These are phyloP conservation scores for Mycena galopus DNA, from an alignment of 768 basidiomycete species.

Conservation along the genomic window DNA sequence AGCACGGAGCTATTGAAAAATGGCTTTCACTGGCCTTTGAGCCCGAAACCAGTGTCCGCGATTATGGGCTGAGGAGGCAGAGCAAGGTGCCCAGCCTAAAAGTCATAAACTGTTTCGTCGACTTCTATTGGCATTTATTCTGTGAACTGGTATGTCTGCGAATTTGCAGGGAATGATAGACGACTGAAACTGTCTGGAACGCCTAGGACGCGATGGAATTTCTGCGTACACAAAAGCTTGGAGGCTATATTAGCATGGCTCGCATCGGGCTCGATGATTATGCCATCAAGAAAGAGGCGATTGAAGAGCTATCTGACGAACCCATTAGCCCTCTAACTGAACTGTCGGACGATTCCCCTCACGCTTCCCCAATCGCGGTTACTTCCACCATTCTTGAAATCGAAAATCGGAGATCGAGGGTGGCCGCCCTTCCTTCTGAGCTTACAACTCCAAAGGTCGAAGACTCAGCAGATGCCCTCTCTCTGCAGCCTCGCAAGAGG, in stretches of 20 bases:
- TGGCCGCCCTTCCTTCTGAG: background rate
- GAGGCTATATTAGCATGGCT: background rate
- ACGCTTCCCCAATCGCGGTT: background rate
- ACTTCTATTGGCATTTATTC: slow-evolving; percentile 39
- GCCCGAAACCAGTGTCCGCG: background rate
- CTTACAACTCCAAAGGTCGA: background rate
- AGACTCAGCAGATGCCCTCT: background rate
- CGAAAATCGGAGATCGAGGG: background rate
- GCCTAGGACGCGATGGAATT: slow-evolving; percentile 3
- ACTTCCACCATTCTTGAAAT: background rate
- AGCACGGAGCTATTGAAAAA: slow-evolving; percentile 1
- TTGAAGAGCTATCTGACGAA: background rate
- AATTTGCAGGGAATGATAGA: too few species aligned
- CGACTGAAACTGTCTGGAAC: background rate
- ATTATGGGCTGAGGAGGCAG: background rate
- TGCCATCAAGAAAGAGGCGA: background rate
- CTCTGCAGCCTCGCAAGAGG: background rate
- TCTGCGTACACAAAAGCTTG: slow-evolving; percentile 2
- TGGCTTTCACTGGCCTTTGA: slow-evolving; percentile 4
- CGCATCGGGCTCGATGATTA: background rate
- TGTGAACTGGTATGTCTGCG: slow-evolving; percentile 3
- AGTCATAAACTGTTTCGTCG: slow-evolving; percentile 20
- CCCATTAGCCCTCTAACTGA: slow-evolving; percentile 20
- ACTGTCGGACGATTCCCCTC: background rate
- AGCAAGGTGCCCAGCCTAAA: background rate